Evolutionary conservation across 2,329 filamentous ascomycete genomes (phyloP).

Genomic region (Botryotinia convoluta): DNA sequence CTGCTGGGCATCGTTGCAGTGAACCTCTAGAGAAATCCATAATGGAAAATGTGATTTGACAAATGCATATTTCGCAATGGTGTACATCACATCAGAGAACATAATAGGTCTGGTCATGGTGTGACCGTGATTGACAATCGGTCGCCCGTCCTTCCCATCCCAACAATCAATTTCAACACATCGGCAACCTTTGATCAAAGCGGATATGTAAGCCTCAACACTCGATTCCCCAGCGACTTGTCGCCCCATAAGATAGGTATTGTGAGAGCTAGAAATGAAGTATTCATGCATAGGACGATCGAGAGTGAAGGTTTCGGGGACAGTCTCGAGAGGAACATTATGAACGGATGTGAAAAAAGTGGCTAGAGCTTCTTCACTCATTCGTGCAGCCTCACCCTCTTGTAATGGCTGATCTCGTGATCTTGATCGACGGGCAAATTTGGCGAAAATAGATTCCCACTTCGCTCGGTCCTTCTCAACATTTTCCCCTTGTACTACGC

Average conservation of each 20-base stretch:
- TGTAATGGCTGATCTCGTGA: constrained; percentile 44
- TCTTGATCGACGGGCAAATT: constrained; percentile 61
- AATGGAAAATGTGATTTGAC: constrained; percentile 81
- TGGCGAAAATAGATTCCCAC: constrained; percentile 73
- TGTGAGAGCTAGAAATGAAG: constrained; percentile 97
- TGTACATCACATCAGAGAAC: constrained; percentile 87
- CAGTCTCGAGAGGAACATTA: constrained; percentile 65
- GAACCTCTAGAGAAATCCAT: constrained; percentile 93
- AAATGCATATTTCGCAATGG: constrained; percentile 94
- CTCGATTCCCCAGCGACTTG: constrained; percentile 89
- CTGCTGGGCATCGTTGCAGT: constrained; percentile 83
- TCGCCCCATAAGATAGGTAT: constrained; percentile 90
- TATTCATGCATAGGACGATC: constrained; percentile 92
- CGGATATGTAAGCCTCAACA: constrained; percentile 90
- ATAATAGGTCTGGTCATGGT: constrained; percentile 86
- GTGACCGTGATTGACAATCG: constrained; percentile 85
- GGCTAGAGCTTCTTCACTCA: constrained; percentile 77
- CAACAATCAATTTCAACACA: constrained; percentile 98
- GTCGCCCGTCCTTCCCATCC: constrained; percentile 80
- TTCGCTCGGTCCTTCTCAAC: constrained; percentile 60
- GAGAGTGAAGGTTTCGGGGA: constrained; percentile 61
- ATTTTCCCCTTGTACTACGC: constrained; percentile 71
- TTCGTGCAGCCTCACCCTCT: constrained; percentile 52
- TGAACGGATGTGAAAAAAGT: constrained; percentile 72
- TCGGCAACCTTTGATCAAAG: constrained; percentile 83